Percentiles rank a stretch among this genome's conserved stretches.
These are phyloP conservation scores for Monosporascus cannonballus DNA, from an alignment of 2,329 filamentous ascomycete species.

Conservation along the genomic window DNA sequence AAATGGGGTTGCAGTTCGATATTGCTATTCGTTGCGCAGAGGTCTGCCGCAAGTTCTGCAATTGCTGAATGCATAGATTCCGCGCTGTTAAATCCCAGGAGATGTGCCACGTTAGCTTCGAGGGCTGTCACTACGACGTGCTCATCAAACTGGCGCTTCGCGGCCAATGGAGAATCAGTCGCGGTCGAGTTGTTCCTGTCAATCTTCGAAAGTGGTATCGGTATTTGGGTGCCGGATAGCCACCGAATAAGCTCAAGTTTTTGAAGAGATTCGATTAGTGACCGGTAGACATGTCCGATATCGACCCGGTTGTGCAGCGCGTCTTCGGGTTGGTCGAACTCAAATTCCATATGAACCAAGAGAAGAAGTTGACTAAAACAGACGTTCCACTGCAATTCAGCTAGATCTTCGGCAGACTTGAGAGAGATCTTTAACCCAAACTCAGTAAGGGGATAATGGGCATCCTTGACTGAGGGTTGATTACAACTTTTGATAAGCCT, in stretches of 20 bases:
- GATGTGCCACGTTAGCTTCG: slow-evolving; percentile 55
- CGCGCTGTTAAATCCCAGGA: slow-evolving; percentile 53
- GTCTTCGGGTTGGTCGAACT: slow-evolving; percentile 68
- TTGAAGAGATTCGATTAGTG: slow-evolving; percentile 64
- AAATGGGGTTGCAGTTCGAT: slow-evolving; percentile 57
- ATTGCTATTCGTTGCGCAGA: slow-evolving; percentile 59
- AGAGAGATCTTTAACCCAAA: slow-evolving; percentile 73
- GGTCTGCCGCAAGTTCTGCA: slow-evolving; percentile 60
- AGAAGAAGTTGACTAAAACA: slow-evolving; percentile 79
- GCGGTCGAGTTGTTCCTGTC: slow-evolving; percentile 32
- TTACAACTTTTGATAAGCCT: slow-evolving; percentile 40
- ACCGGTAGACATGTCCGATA: slow-evolving; percentile 63
- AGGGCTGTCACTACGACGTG: slow-evolving; percentile 49
- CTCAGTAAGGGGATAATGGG: slow-evolving; percentile 51
- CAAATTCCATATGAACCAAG: slow-evolving; percentile 78
- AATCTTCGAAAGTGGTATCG: slow-evolving; percentile 37
- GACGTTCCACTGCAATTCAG: slow-evolving; percentile 65
- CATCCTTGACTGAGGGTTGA: slow-evolving; percentile 35
- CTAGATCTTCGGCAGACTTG: slow-evolving; percentile 71
- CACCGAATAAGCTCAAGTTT: slow-evolving; percentile 69
- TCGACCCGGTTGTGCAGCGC: slow-evolving; percentile 54
- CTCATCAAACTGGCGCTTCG: slow-evolving; percentile 39
- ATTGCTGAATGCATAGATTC: slow-evolving; percentile 48
- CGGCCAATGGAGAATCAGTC: slow-evolving; percentile 22
- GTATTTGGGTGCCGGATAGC: slow-evolving; percentile 56